Percentiles rank a stretch among this genome's conserved stretches.
These are phyloP conservation scores for Acmispon strigosus DNA, from an alignment of 306 rosid genomes.

Conservation along the genomic window DNA sequence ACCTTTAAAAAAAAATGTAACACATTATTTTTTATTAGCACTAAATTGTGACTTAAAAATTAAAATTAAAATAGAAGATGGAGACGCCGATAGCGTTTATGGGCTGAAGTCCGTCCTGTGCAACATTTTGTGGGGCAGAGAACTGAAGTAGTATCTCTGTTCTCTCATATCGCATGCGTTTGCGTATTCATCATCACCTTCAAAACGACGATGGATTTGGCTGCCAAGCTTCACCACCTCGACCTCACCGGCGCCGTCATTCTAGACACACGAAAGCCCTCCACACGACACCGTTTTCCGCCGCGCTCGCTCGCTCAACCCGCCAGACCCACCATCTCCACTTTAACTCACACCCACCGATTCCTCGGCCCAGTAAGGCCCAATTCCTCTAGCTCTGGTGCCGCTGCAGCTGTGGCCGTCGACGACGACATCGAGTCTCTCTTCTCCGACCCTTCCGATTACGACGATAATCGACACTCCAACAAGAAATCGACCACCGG, in stretches of 20 bases:
- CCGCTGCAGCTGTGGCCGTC: slow-evolving; percentile 43
- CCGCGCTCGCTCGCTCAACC: slow-evolving; percentile 23
- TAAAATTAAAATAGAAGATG: too few relatives aligned
- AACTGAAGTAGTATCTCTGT: neutral
- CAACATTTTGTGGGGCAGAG: slow-evolving; percentile 7
- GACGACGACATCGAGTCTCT: slow-evolving; percentile 57
- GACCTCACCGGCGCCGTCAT: slow-evolving; percentile 61
- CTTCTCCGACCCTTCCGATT: slow-evolving; percentile 38
- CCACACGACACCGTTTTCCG: slow-evolving; percentile 20
- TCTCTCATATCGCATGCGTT: neutral
- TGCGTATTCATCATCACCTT: neutral
- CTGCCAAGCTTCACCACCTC: slow-evolving; percentile 58
- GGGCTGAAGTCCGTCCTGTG: slow-evolving; percentile 18
- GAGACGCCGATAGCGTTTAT: neutral
- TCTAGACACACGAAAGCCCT: slow-evolving; percentile 35
- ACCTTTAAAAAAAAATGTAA: too few relatives aligned
- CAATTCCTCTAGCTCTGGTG: slow-evolving; percentile 16
- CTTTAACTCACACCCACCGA: neutral
- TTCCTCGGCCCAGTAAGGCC: slow-evolving; percentile 13
- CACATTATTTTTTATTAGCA: too few relatives aligned
- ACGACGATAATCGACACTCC: slow-evolving; percentile 33
- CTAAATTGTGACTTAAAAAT: neutral
- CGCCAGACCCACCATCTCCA: neutral
- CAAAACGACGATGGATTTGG: slow-evolving; percentile 43
- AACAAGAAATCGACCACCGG: slow-evolving; percentile 43